phyloP scores from a whole-genome alignment of 2,329 filamentous ascomycete genomes.

The Neopestalotiopsis clavispora region DNA sequence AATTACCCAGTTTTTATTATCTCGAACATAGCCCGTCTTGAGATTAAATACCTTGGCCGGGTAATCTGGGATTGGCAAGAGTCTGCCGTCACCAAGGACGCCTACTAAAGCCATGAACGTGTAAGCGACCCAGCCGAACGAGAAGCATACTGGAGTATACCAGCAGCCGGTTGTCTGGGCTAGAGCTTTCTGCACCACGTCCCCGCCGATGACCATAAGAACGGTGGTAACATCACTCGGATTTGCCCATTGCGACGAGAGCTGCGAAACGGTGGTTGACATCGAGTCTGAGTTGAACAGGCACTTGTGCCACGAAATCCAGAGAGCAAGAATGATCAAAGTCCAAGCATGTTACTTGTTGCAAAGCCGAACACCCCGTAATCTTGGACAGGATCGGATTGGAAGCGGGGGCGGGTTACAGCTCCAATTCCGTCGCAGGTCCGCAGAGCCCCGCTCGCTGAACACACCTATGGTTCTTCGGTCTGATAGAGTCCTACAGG shows the following conservation, averaged over 20 bases:
- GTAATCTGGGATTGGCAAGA: constrained; percentile 24
- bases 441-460: too few relatives aligned
- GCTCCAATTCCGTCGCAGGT: too few relatives aligned
- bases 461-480: too few relatives aligned
- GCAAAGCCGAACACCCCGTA: too few relatives aligned
- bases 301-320: not conserved
- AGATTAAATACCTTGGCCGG: constrained; percentile 29
- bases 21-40: constrained; percentile 21
- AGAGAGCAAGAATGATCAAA: not conserved
- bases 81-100: constrained; percentile 26
- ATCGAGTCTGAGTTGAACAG: not conserved
- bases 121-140: constrained; percentile 30
- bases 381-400: too few relatives aligned
- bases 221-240: constrained; percentile 22
- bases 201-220: constrained; percentile 27
- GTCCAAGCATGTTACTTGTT: not conserved
- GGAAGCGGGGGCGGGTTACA: too few relatives aligned
- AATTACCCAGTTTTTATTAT: constrained; percentile 21
- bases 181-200: constrained; percentile 26
- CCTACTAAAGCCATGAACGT: constrained; percentile 22
- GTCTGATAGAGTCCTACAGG: too few relatives aligned
- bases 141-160: constrained; percentile 28
- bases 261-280: not conserved
- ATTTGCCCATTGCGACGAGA: constrained; percentile 19
- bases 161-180: constrained; percentile 23